Base-by-base conservation (phyloP, 2,329 filamentous ascomycete genomes). In the Colletotrichum tofieldiae region DNA sequence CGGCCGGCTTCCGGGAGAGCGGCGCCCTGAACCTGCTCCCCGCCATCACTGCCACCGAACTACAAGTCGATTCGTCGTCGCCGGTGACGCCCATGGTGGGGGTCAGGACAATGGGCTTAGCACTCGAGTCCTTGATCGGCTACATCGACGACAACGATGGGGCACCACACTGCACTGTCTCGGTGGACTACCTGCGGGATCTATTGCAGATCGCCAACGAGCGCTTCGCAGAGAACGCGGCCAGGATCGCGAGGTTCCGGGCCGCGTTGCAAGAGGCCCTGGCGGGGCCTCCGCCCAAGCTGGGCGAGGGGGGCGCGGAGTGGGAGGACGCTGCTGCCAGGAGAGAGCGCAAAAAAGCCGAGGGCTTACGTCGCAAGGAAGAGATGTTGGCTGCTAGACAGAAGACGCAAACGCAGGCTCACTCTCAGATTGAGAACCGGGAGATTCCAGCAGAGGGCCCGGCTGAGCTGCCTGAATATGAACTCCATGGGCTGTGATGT, bases 1-100 rank as follows among this genome's bases (percentile, higher is more conserved):
- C 91, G 76, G 93, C 94, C 5, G 96, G 96, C 0, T 98, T 98
- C 79, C 91, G 96, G 18, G 96, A 98, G 83, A 96, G 93, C 71
- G 96, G 96, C 23, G 92, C 96, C 61, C 87, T 97, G 70, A 94
- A 92, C 77, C 79, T 94, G 58, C 81, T 82, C 1, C 76, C 82
- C 6, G 76, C 82, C 7, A 74, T 76, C 7, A 77, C 79, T 35
- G 75, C 79, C 1, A 65, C 77, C 2, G 18, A 58, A n/a, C 14
- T 56, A 16, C 23, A 55, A 23, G 79, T 80, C 16, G 81, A 82
- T 23, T n/a, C n/a, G n/a, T 80, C 81, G 0, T 76, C 45, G 1
- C 35, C 71, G 14, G 74, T 81, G 5, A 88, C 80, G 23, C 94
- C 94, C 2, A 93, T 98, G 81, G 93, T 98, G 3, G 96, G 93